Percentiles rank a stretch among this genome's conserved stretches.
Evolutionary conservation across 345 rosid genomes (phyloP).

Genomic region (Rubroshorea leprosula): DNA sequence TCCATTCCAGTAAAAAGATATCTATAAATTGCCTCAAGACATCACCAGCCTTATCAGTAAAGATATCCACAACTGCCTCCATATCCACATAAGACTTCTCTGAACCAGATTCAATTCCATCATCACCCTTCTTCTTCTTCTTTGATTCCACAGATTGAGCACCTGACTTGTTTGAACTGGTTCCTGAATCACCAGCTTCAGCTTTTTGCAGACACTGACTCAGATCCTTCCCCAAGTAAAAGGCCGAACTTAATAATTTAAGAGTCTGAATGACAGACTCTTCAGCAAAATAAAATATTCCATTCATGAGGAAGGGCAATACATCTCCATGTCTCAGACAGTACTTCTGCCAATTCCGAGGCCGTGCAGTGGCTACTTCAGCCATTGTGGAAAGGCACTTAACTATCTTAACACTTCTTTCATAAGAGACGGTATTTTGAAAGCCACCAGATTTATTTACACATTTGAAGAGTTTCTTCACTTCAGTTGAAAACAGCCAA

Average conservation of each 20-base stretch:
- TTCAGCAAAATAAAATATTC: constrained; percentile 78
- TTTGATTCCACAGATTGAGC: constrained; percentile 66
- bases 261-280: constrained; percentile 89
- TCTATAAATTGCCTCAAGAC: constrained; percentile 85
- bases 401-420: constrained; percentile 90
- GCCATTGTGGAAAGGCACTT: constrained; percentile 87
- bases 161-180: constrained; percentile 56
- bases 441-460: constrained; percentile 88
- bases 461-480: constrained; percentile 75
- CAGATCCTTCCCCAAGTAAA: constrained; percentile 84
- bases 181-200: constrained; percentile 60
- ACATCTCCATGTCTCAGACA: constrained; percentile 83
- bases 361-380: constrained; percentile 90
- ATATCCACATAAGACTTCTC: constrained; percentile 89
- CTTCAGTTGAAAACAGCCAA: constrained; percentile 95
- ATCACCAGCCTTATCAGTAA: constrained; percentile 61
- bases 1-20: constrained; percentile 92
- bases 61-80: constrained; percentile 78
- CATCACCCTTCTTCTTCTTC: constrained; percentile 93
- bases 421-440: constrained; percentile 74
- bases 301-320: constrained; percentile 73
- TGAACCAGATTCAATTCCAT: constrained; percentile 65
- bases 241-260: constrained; percentile 80
- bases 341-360: constrained; percentile 98
- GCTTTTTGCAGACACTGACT: constrained; percentile 53